Evolutionary conservation across 352 stramenopile species (phyloP), one percentile per base, ranked within the genome.

Genomic region (Peronospora belbahrii): DNA sequence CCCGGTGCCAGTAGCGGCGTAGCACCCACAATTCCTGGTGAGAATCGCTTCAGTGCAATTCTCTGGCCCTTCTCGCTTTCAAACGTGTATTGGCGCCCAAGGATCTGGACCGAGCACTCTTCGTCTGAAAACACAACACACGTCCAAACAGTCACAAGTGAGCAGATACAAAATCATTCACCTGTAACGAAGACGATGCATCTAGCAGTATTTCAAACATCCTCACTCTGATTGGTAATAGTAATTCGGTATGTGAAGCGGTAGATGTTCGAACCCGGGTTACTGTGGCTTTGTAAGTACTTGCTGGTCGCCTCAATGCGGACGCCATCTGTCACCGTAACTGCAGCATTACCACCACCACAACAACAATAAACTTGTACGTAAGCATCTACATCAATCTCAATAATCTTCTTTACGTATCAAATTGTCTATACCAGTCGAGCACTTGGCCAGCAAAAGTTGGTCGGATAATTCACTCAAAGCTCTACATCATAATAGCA

Each of bases 221-320:
- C 19, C 56, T 49, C 53, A 87, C 79, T 83, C 48, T 82, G 55
- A 55, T 90, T 88, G 14, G 71, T 85, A 51, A 90, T 86, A 34
- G 70, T 83, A 19, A 90, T 48, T 35, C 79, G 74, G 38, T 90
- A 90, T 40, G 74, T 85, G 53, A 85, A 90, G 42, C 76, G 73
- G 60, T 74, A 90, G 25, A 64, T 64, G 28, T 71, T 62, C 13
- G 69, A 46, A 35, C 60, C 49, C 4, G 73, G 70, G 27, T 73
- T 67, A 34, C 73, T 87, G 41, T 77, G 61, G 11, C 36, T 67
- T 41, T 67, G 41, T 39, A 90, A 56, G 49, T 83, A 84, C 49
- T 86, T 72, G 42, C 74, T 85, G 37, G 78, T 86, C 11, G 73
- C 78, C 45, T 90, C 78, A 22, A 89, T 70, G 31, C 68, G 63